Conservation (phyloP, 2,329 filamentous ascomycete genomes). For the Botryotinia narcissicola region DNA sequence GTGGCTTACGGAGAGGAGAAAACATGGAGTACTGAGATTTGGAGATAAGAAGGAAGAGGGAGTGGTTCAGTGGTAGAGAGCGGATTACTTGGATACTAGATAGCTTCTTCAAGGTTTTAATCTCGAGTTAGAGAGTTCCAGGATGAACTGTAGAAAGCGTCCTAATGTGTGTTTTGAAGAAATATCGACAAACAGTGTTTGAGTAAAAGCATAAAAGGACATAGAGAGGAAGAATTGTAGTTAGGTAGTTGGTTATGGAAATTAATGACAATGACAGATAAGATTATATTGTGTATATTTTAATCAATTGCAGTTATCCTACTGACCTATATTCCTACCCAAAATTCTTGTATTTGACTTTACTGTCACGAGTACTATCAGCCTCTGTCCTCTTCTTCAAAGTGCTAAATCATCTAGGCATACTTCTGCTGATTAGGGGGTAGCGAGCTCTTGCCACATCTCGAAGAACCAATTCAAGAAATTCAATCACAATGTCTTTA, state of each 20-base stretch:
- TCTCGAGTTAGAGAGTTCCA: too few relatives aligned
- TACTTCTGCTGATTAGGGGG: not conserved
- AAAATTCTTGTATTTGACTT: not conserved
- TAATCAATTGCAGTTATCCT: not conserved
- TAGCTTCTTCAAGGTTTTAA: not conserved
- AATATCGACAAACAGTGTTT: not conserved
- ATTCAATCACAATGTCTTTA: not conserved
- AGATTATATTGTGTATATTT: not conserved
- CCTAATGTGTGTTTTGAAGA: too few relatives aligned
- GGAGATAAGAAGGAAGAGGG: slow-evolving; percentile 33
- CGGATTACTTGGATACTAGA: not conserved
- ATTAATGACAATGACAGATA: not conserved
- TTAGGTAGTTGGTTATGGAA: not conserved
- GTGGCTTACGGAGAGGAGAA: slow-evolving; percentile 58
- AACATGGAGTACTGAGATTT: slow-evolving; percentile 50
- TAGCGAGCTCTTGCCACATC: not conserved
- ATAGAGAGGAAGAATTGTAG: not conserved
- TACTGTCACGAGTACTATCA: not conserved
- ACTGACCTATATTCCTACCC: too few relatives aligned
- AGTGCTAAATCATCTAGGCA: not conserved
- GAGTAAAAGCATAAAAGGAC: not conserved
- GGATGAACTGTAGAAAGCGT: not conserved
- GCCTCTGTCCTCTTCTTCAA: not conserved
- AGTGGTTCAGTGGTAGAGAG: slow-evolving; percentile 33
- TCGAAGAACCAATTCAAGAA: not conserved